Conservation (phyloP, 257 asterid species). For the Petunia secreta region DNA sequence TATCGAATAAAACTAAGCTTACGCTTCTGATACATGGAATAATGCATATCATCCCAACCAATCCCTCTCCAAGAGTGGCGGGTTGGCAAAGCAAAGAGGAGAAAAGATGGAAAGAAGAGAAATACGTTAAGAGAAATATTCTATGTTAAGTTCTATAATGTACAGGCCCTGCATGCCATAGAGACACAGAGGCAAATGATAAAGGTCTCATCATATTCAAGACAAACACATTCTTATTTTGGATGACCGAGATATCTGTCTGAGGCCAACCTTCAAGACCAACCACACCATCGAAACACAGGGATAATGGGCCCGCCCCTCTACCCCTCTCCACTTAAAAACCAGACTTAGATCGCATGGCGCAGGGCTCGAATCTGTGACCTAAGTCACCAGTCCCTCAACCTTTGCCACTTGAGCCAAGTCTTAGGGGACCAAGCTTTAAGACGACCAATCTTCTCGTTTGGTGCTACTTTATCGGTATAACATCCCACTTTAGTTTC, state of each 20-base stretch:
- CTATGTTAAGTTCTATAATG: not conserved
- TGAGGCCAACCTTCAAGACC: not conserved
- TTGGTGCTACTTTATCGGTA: not conserved
- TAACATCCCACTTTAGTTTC: not conserved
- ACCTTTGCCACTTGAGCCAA: too few species aligned
- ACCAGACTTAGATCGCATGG: too few species aligned
- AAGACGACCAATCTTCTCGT: not conserved
- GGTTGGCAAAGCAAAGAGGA: not conserved
- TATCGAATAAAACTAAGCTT: not conserved
- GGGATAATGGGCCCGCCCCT: too few species aligned
- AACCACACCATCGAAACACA: too few species aligned
- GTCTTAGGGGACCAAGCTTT: not conserved
- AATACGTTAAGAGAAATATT: not conserved
- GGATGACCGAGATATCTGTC: not conserved
- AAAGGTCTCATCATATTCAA: conserved; percentile 3
- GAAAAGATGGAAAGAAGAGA: not conserved
- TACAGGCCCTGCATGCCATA: not conserved
- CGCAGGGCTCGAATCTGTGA: too few species aligned
- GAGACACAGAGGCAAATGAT: not conserved
- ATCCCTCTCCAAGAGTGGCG: not conserved
- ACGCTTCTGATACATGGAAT: not conserved
- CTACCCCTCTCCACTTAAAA: too few species aligned
- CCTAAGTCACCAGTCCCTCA: too few species aligned
- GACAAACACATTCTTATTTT: not conserved
- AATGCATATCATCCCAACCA: not conserved